Evolutionary conservation across 345 rosid species (phyloP).

Genomic region (Salix suchowensis): DNA sequence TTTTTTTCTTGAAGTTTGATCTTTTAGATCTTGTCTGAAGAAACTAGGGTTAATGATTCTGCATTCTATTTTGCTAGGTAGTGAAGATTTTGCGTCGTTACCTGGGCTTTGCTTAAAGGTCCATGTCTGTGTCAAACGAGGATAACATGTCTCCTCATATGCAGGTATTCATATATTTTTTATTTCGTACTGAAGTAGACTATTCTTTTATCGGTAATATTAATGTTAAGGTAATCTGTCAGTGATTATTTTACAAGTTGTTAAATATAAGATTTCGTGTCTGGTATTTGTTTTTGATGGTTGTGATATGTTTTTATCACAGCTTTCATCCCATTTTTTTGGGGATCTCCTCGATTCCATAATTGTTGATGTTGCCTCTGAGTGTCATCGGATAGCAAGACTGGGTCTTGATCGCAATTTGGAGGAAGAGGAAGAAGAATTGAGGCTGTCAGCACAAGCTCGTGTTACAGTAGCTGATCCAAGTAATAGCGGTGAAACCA

Average conservation of each 20-base stretch:
- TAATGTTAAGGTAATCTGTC: neutral
- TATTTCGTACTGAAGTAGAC: neutral
- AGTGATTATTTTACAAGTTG: neutral
- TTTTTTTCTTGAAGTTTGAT: neutral
- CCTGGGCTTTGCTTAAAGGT: neutral
- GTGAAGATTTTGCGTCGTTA: neutral
- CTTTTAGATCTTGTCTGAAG: neutral
- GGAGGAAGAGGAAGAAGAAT: constrained; percentile 84
- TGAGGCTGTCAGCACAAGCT: constrained; percentile 78
- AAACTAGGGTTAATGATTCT: neutral
- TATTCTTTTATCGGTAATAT: neutral
- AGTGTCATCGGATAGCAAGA: constrained; percentile 79
- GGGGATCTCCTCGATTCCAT: constrained; percentile 76
- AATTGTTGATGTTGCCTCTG: constrained; percentile 91
- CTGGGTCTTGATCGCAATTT: constrained; percentile 76
- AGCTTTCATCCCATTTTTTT: constrained; percentile 65
- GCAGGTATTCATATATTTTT: constrained; percentile 40
- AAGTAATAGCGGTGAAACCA: constrained; percentile 58
- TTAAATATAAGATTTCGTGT: neutral
- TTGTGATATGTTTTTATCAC: constrained; percentile 16
- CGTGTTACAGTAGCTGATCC: constrained; percentile 71
- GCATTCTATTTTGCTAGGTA: neutral
- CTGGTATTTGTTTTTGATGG: neutral
- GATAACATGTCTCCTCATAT: constrained; percentile 38
- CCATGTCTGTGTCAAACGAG: constrained; percentile 55